Evolutionary conservation across 2,329 filamentous ascomycete species (phyloP), one percentile per base, ranked within the genome.

Genomic region (Arthrobotrys sphaeroides): DNA sequence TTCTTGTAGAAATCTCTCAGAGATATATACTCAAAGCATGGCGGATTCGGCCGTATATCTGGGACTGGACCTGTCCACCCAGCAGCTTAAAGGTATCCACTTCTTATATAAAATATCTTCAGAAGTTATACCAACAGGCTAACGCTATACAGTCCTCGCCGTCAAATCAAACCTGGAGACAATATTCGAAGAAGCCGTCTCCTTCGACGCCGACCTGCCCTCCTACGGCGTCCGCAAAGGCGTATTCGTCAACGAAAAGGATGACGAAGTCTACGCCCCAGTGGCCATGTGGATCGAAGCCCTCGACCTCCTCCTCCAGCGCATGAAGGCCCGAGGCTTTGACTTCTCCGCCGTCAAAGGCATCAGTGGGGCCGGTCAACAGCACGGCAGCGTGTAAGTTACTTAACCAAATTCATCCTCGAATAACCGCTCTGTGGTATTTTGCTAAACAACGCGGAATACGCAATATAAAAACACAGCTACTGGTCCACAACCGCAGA

Each of bases 251-350:
- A 94, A 96, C 82, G 89, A 91, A 43, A 86, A 86, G 60, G 93
- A 95, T 81, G 90, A 91, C 82, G 93, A 97, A 83, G 94, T 98
- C 70, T 97, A 91, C 81, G 93, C 94, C 22, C 95, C 95, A 33
- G 92, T 97, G 59, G 91, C 92, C 61, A 89, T 98, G 88, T 99
- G 93, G 91, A 87, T 98, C 74, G 94, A 98, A 83, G 92, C 94
- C 20, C 84, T 98, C 47, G 93, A 98, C 81, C 88, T 94, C 16
- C 93, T 97, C 13, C 87, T 98, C 67, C 84, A 86, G 53, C 89
- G 91, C 13, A 86, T 99, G 77, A 86, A 88, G 79, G 86, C 89
- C 43, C 87, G 89, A 74, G 89, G 89, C 0, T 87, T 92, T 66
- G 90, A 93, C 78, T 90, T 97, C 80, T 83, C 86, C 61, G 88